Evolutionary conservation across 176 grass and related monocot species (phyloP).

Genomic region (Lolium perenne): DNA sequence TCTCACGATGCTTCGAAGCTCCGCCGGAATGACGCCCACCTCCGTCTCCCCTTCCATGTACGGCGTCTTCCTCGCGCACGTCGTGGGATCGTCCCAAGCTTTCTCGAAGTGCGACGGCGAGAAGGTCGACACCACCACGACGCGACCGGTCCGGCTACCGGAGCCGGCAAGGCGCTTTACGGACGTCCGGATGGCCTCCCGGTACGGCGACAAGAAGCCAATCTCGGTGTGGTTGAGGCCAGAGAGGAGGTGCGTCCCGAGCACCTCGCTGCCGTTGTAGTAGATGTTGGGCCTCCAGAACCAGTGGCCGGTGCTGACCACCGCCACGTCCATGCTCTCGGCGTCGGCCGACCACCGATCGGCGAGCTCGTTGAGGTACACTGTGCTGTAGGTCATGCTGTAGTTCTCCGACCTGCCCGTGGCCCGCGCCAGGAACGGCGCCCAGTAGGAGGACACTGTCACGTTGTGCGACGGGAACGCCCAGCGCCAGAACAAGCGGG

Average conservation of each 20-base stretch:
- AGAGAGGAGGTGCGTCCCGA: constrained; percentile 48
- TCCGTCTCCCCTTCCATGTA: constrained; percentile 65
- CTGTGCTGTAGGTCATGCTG: too few relatives aligned
- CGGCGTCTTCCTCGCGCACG: constrained; percentile 57
- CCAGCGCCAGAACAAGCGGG: too few relatives aligned
- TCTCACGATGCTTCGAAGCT: constrained; percentile 54
- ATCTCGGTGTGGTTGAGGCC: constrained; percentile 58
- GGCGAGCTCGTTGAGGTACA: too few relatives aligned
- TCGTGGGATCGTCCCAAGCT: constrained; percentile 37
- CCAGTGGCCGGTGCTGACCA: too few relatives aligned
- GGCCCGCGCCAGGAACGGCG: constrained; percentile 48
- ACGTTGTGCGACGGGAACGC: constrained; percentile 31
- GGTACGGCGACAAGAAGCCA: constrained; percentile 59
- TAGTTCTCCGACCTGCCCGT: not conserved
- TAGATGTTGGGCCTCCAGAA: constrained; percentile 25
- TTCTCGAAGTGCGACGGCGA: constrained; percentile 68
- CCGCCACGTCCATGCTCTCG: too few relatives aligned
- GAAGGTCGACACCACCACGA: constrained; percentile 60
- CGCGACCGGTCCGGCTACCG: not conserved
- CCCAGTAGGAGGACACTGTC: constrained; percentile 56
- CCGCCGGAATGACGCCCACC: constrained; percentile 37
- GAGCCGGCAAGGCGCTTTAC: constrained; percentile 25
- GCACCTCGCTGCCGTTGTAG: constrained; percentile 47
- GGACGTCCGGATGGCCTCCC: constrained; percentile 36
- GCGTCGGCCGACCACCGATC: too few relatives aligned